Evolutionary conservation across 306 rosid genomes (phyloP), one percentile per base, ranked within the genome.

Genomic region (Corylus heterophylla): DNA sequence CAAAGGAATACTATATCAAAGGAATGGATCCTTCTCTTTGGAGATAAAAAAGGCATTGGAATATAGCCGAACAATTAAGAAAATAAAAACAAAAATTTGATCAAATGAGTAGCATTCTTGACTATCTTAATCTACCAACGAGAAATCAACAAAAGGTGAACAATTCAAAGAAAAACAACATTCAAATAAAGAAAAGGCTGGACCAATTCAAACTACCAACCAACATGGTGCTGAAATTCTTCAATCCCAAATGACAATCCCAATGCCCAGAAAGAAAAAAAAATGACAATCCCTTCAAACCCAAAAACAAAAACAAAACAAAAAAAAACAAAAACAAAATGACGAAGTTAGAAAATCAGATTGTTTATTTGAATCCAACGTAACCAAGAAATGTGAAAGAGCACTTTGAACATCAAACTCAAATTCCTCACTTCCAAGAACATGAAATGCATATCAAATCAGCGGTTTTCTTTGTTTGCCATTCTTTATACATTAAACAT

Each of bases 371-470:
- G 4, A 10, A 49, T n/a, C 58, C 58, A 52, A 52, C 6, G n/a
- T 16, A 4, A 2, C 16, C 73, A 75, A 62, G 14, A 71, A 71
- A 29, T 1, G 50, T 3, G 54, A 27, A 22, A 67, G 51, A 77
- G 63, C 62, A 81, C 31, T 80, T 70, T 55, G 27, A 42, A 37
- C 66, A 13, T 27, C 68, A 4, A 71, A 20, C 18, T 13, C 47
- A 52, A 59, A 75, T 13, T 54, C 56, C 63, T 11, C 48, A 69
- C 16, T 47, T 51, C 45, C 59, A 45, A 42, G 9, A 54, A 25
- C 3, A 71, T 5, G 31, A 20, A 56, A 56, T 35, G 48, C 27
- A 48, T 14, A 35, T 2, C 69, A 29, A 62, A 13, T 52, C 45
- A 42, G 45, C 45, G 45, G 45, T 42, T 8, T 42, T 42, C 29